phyloP scores from a whole-genome alignment of 1,284 basidiomycete species.

The Salmacisia buchloeana region DNA sequence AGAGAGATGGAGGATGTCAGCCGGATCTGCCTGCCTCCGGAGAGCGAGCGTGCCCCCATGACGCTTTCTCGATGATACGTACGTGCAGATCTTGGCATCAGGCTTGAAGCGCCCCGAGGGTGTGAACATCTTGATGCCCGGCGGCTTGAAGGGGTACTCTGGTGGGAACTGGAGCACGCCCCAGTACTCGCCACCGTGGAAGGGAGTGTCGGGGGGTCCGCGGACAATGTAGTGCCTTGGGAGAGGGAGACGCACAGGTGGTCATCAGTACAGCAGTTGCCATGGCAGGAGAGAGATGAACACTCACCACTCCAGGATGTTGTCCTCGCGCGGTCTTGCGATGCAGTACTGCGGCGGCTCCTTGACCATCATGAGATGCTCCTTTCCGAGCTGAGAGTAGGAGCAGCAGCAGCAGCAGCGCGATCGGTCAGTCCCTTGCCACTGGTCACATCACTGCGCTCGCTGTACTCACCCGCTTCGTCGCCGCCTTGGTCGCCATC shows the following conservation, averaged over 20 bases:
- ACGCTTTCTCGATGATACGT: slow-evolving; percentile 9
- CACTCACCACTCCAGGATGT: slow-evolving; percentile 61
- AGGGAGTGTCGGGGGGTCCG: slow-evolving; percentile 86
- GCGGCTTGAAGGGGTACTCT: slow-evolving; percentile 62
- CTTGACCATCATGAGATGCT: slow-evolving; percentile 86
- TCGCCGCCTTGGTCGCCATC: slow-evolving; percentile 10
- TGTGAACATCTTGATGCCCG: slow-evolving; percentile 95
- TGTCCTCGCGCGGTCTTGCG: slow-evolving; percentile 90
- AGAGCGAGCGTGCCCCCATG: neutral
- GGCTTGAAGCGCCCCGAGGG: slow-evolving; percentile 88
- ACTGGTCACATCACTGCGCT: neutral
- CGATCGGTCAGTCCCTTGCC: neutral
- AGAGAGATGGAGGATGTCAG: too few relatives aligned
- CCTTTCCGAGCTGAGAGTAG: slow-evolving; percentile 66
- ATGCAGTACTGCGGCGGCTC: slow-evolving; percentile 89
- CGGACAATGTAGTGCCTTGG: slow-evolving; percentile 59
- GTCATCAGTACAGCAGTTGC: slow-evolving; percentile 9
- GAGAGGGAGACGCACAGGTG: neutral
- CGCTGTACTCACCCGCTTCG: slow-evolving; percentile 6
- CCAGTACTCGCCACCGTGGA: slow-evolving; percentile 86
- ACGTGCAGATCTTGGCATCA: slow-evolving; percentile 72
- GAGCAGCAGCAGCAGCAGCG: neutral
- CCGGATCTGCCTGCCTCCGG: neutral
- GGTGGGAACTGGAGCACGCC: slow-evolving; percentile 60
- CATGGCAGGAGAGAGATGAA: neutral